Evolutionary conservation across 495 filamentous ascomycete species (phyloP), one percentile per base, ranked within the genome.

Genomic region (Penicillium goetzii): DNA sequence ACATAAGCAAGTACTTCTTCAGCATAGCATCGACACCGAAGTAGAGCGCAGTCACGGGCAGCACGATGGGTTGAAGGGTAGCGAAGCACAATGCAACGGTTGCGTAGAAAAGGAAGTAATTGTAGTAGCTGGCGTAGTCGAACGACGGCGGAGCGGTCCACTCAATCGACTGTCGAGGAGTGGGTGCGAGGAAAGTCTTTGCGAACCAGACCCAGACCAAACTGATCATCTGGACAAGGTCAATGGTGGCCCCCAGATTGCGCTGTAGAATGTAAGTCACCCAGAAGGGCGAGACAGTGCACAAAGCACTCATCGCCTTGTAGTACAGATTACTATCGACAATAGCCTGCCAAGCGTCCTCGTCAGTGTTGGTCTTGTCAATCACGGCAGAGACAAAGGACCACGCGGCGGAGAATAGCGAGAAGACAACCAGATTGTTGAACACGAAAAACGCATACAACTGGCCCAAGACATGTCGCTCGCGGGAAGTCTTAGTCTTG

Each of bases 381-480:
- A 96, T 80, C 57, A 95, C 87, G 9, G 78, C 81, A 0, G 86
- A 69, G 15, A 91, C 78, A 67, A 92, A 92, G 3, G 76, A 81
- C 89, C 91, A 97, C 11, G 91, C 75, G 15, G 90, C 88, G 1
- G 85, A 83, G 76, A 99, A 99, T 19, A 97, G 77, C 21, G 93
- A 96, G 78, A 97, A 97, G 61, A 98, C 88, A 68, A 98, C 76
- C 51, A 98, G 78, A 72, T 98, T 97, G 81, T 99, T 99, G 84
- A 99, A 91, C 51, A 98, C 86, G 78, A 98, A 98, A 78, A 99
- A 99, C 15, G 92, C 83, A 74, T 97, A 99, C 2, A 99, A 83
- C 71, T 96, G 95, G 56, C 86, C 86, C 30, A 93, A 85, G 65
- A 99, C 95, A 73, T 98, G 93, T n/a, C 92, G 85, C 67, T 99